phyloP scores from a whole-genome alignment of 495 filamentous ascomycete genomes.

The Hyaloscypha finlandica region DNA sequence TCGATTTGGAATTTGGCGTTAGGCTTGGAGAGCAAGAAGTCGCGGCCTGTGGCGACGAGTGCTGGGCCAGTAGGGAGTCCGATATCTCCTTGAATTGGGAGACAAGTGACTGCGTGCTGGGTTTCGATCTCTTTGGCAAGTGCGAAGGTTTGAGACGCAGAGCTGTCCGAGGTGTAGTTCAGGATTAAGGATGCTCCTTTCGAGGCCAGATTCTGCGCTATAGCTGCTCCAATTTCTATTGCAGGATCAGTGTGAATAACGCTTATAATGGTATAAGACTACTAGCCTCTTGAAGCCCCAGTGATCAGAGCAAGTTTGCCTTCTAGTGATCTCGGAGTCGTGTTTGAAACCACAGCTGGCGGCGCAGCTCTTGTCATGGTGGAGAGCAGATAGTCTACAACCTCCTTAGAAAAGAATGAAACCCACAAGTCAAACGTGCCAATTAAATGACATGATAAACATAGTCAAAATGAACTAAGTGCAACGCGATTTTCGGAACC shows the following conservation, averaged over 20 bases:
- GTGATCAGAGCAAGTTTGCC: slow-evolving; percentile 77
- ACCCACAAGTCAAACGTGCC: neutral
- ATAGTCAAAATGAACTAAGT: too few relatives aligned
- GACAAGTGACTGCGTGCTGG: slow-evolving; percentile 40
- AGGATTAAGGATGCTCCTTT: slow-evolving; percentile 72
- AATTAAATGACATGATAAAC: too few relatives aligned
- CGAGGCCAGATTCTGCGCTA: slow-evolving; percentile 72
- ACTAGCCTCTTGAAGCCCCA: slow-evolving; percentile 69
- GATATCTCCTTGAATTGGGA: slow-evolving; percentile 47
- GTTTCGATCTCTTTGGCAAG: slow-evolving; percentile 37
- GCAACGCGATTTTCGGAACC: too few relatives aligned
- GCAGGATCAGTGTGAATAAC: neutral
- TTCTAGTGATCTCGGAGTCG: slow-evolving; percentile 43
- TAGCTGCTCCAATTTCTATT: slow-evolving; percentile 81
- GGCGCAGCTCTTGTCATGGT: neutral
- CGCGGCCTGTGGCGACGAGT: slow-evolving; percentile 37
- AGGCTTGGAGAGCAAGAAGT: slow-evolving; percentile 31
- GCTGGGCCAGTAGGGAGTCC: slow-evolving; percentile 40
- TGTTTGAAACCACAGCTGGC: neutral
- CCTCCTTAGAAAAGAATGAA: neutral
- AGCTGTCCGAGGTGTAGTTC: slow-evolving; percentile 67
- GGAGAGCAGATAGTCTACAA: neutral
- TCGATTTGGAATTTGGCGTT: slow-evolving; percentile 65
- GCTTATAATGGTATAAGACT: neutral
- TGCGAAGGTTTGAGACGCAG: slow-evolving; percentile 40